Evolutionary conservation across 495 filamentous ascomycete genomes (phyloP).

Genomic region (Daldinia childiae): DNA sequence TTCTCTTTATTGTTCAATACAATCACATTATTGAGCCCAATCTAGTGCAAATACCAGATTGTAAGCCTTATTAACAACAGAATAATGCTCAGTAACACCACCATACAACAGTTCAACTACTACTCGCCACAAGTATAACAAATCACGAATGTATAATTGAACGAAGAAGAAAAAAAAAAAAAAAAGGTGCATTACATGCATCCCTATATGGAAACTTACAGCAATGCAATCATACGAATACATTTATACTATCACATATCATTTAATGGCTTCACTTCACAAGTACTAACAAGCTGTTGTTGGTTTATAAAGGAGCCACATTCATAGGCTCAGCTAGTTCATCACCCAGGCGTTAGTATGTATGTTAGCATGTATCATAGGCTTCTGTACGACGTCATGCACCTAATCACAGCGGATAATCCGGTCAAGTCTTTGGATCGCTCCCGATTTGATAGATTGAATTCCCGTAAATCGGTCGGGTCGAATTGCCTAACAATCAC

Average conservation of each 20-base stretch:
- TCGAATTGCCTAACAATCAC: conserved; percentile 16
- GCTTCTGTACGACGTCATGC: conserved; percentile 31
- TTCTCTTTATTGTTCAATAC: background rate
- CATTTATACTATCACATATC: conserved; percentile 1
- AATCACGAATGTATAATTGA: background rate
- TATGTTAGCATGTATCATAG: conserved; percentile 7
- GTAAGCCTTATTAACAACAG: background rate
- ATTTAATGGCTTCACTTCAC: background rate
- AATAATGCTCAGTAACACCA: conserved; percentile 1
- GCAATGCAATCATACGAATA: background rate
- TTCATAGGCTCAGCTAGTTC: background rate
- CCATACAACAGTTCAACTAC: background rate
- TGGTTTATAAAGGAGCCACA: background rate
- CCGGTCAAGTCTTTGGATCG: conserved; percentile 22
- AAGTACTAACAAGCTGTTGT: background rate
- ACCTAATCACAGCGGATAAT: conserved; percentile 26
- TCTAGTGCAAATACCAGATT: background rate
- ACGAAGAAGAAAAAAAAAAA: too few species aligned
- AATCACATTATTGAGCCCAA: background rate
- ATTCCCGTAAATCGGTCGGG: conserved; percentile 12
- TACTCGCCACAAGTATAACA: conserved; percentile 2
- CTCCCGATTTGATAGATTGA: conserved; percentile 28
- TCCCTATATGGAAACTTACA: background rate
- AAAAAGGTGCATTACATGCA: background rate
- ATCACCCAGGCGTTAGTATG: background rate